These are phyloP conservation scores for Dysphania ambrosioides DNA, from an alignment of 148 eudicot genomes.

Conservation along the genomic window DNA sequence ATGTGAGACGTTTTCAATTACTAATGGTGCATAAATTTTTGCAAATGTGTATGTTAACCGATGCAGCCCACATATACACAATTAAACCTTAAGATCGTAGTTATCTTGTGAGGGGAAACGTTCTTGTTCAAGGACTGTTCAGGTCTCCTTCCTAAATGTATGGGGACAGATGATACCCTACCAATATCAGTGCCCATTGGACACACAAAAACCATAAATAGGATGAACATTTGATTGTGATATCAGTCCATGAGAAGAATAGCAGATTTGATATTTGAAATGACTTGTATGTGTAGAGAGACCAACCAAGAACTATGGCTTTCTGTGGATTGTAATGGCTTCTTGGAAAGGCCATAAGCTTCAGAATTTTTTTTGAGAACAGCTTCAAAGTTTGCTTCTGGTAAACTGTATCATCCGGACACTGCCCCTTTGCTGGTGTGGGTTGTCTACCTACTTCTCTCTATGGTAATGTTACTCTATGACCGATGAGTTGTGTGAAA, in stretches of 20 bases:
- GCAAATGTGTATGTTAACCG: neutral
- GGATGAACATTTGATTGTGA: neutral
- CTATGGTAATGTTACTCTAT: neutral
- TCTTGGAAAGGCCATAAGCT: neutral
- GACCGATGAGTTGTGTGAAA: conserved; percentile 8
- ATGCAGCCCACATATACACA: neutral
- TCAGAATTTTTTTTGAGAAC: too few species aligned
- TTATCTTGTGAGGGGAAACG: neutral
- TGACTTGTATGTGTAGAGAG: neutral
- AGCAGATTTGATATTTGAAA: neutral
- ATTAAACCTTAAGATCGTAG: neutral
- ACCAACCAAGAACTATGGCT: neutral
- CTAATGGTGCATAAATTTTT: neutral
- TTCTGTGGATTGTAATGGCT: neutral
- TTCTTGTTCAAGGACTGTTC: neutral
- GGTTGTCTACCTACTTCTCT: neutral
- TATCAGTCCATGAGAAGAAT: neutral
- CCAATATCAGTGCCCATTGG: neutral
- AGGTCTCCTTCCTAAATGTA: neutral
- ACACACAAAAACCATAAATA: neutral
- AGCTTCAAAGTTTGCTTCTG: too few species aligned
- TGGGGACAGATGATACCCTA: neutral
- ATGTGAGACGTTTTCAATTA: neutral
- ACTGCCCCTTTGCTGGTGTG: neutral
- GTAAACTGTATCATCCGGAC: too few species aligned